phyloP scores from a whole-genome alignment of 2,329 filamentous ascomycete species.

The Pseudogymnoascus sp. region DNA sequence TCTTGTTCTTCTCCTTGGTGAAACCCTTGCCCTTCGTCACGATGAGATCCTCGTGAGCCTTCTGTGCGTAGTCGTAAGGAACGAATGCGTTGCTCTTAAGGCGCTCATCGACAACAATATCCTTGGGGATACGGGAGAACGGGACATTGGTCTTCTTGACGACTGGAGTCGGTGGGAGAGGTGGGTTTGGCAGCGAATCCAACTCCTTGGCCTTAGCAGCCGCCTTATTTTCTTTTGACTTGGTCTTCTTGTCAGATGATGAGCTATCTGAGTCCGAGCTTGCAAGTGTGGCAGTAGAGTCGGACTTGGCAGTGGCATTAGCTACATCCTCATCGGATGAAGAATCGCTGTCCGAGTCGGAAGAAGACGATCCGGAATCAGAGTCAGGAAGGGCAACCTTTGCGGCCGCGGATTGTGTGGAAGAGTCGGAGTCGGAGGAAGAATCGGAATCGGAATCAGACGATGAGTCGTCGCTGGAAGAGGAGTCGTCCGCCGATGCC shows the following conservation, averaged over 20 bases:
- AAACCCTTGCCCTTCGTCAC: slow-evolving; percentile 94
- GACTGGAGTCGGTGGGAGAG: slow-evolving; percentile 29
- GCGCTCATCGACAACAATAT: slow-evolving; percentile 58
- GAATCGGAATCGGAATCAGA: slow-evolving; percentile 20
- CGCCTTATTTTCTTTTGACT: slow-evolving; percentile 9
- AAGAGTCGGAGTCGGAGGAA: slow-evolving; percentile 21
- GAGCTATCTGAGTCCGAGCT: slow-evolving; percentile 28
- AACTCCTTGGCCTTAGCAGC: slow-evolving; percentile 27
- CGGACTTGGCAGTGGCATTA: slow-evolving; percentile 30
- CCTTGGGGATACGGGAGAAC: slow-evolving; percentile 70
- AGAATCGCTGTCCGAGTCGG: slow-evolving; percentile 36
- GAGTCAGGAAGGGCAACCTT: slow-evolving; percentile 31
- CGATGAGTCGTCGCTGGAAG: slow-evolving; percentile 9
- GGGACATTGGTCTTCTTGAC: slow-evolving; percentile 51
- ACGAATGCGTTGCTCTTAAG: slow-evolving; percentile 76
- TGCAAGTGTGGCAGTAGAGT: slow-evolving; percentile 43
- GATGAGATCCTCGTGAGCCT: slow-evolving; percentile 79
- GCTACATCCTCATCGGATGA: slow-evolving; percentile 29
- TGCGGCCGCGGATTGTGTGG: slow-evolving; percentile 13
- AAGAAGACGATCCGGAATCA: slow-evolving; percentile 36
- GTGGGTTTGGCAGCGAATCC: slow-evolving; percentile 14
- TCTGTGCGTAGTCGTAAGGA: slow-evolving; percentile 79
- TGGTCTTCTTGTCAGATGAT: slow-evolving; percentile 15
- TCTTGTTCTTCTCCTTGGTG: slow-evolving; percentile 99
- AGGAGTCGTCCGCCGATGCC: slow-evolving; percentile 17